These are phyloP conservation scores for Alternaria brassicae DNA, from an alignment of 2,329 filamentous ascomycete genomes.

Conservation along the genomic window DNA sequence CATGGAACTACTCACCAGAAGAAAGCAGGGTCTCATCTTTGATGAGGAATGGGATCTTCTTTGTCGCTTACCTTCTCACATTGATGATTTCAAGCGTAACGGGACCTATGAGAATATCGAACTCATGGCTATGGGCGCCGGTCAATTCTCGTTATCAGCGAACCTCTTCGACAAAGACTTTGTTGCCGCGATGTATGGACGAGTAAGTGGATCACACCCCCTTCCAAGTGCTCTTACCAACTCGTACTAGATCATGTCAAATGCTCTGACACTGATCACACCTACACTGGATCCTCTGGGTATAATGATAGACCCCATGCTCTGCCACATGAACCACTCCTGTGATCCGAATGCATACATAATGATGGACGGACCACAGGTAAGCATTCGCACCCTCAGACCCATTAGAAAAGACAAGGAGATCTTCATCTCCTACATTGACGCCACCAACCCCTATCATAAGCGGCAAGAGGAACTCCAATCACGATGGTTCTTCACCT, in stretches of 20 bases:
- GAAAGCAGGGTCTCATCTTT: conserved; percentile 47
- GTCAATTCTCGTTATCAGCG: conserved; percentile 59
- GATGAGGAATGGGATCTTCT: conserved; percentile 55
- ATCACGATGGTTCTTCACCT: conserved; percentile 65
- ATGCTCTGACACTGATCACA: conserved; percentile 65
- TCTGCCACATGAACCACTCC: conserved; percentile 66
- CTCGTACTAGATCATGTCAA: conserved; percentile 57
- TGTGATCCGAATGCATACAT: conserved; percentile 67
- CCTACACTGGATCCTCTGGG: conserved; percentile 65
- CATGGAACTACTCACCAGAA: conserved; percentile 60
- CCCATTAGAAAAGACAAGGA: conserved; percentile 64
- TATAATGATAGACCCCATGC: conserved; percentile 63
- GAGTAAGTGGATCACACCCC: conserved; percentile 38
- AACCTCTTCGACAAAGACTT: conserved; percentile 51
- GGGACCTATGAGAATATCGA: conserved; percentile 56
- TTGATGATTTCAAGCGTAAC: conserved; percentile 55
- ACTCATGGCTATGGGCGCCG: conserved; percentile 62
- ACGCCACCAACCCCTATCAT: conserved; percentile 60
- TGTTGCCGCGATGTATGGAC: conserved; percentile 55
- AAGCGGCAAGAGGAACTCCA: conserved; percentile 62
- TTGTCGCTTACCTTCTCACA: conserved; percentile 56
- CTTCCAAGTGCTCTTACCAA: conserved; percentile 27
- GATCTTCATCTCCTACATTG: conserved; percentile 68
- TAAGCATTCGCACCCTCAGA: conserved; percentile 60
- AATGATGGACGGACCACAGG: conserved; percentile 61